phyloP scores from a whole-genome alignment of 169 alveolate genomes.

The Cryptosporidium xiaoi region DNA sequence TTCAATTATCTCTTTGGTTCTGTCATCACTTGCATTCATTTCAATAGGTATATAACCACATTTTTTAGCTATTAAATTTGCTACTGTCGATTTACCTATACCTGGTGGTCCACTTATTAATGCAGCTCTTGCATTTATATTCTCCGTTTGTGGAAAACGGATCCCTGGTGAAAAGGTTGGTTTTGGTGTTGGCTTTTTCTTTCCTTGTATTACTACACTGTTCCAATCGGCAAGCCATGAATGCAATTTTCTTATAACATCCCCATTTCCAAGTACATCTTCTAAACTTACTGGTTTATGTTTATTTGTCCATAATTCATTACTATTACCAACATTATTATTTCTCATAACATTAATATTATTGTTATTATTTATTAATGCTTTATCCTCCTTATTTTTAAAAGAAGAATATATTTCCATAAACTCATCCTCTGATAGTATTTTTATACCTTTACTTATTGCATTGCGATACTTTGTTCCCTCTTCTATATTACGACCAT shows the following conservation, averaged over 20 bases:
- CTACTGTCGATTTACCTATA: constrained; percentile 97
- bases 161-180: constrained; percentile 72
- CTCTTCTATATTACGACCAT: constrained; percentile 90
- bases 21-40: constrained; percentile 96
- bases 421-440: constrained; percentile 84
- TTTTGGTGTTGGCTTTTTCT: constrained; percentile 32
- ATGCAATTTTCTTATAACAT: constrained; percentile 84
- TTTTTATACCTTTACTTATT: constrained; percentile 77
- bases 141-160: constrained; percentile 75
- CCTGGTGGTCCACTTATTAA: constrained; percentile 99
- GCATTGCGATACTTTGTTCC: constrained; percentile 93
- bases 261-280: constrained; percentile 93
- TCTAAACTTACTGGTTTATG: constrained; percentile 91
- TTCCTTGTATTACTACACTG: constrained; percentile 88
- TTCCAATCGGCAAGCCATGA: constrained; percentile 96
- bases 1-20: constrained; percentile 93
- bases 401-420: constrained; percentile 77
- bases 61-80: constrained; percentile 89
- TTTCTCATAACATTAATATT: neutral
- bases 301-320: constrained; percentile 91
- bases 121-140: constrained; percentile 92
- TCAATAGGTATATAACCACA: constrained; percentile 92
- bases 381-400: constrained; percentile 70
- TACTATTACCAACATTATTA: neutral
- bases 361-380: constrained; percentile 13